Evolutionary conservation across 2,329 filamentous ascomycete species (phyloP).

Genomic region (Fusarium illudens): DNA sequence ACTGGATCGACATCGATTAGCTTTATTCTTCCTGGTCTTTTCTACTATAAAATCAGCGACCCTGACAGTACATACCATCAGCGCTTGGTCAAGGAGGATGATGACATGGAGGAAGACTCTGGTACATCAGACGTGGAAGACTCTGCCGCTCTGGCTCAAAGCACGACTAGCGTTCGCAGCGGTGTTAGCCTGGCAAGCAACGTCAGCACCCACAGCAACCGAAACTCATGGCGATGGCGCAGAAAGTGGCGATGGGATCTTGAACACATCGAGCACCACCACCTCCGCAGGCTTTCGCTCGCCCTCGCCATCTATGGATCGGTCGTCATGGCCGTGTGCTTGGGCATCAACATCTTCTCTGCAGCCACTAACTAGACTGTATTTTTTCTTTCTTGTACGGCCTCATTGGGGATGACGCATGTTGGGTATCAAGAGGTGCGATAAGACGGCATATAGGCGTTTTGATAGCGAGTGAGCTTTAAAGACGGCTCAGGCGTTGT

Average conservation of each 20-base stretch:
- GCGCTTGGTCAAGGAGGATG: slow-evolving; percentile 87
- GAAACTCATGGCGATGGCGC: slow-evolving; percentile 59
- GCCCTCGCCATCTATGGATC: slow-evolving; percentile 83
- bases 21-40: slow-evolving; percentile 94
- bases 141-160: slow-evolving; percentile 54
- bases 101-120: slow-evolving; percentile 72
- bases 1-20: slow-evolving; percentile 96
- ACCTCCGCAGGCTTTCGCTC: slow-evolving; percentile 77
- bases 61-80: slow-evolving; percentile 89
- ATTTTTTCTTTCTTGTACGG: slow-evolving; percentile 24
- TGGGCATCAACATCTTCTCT: slow-evolving; percentile 87
- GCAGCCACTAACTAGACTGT: slow-evolving; percentile 60
- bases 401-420: slow-evolving; percentile 26
- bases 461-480: slow-evolving; percentile 30
- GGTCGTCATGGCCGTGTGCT: slow-evolving; percentile 87
- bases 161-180: slow-evolving; percentile 57
- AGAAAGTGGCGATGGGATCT: slow-evolving; percentile 67
- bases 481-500: slow-evolving; percentile 29
- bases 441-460: slow-evolving; percentile 36
- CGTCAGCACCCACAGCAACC: slow-evolving; percentile 37
- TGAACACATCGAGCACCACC: slow-evolving; percentile 69
- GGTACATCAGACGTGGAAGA: slow-evolving; percentile 61
- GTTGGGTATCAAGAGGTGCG: slow-evolving; percentile 31
- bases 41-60: slow-evolving; percentile 98
- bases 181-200: slow-evolving; percentile 48